A percentile compares a stretch with the other conserved stretches of the same genome.
These are phyloP conservation scores for Aaosphaeria pasadenensis DNA, from an alignment of 2,329 filamentous ascomycete species.

Conservation along the genomic window DNA sequence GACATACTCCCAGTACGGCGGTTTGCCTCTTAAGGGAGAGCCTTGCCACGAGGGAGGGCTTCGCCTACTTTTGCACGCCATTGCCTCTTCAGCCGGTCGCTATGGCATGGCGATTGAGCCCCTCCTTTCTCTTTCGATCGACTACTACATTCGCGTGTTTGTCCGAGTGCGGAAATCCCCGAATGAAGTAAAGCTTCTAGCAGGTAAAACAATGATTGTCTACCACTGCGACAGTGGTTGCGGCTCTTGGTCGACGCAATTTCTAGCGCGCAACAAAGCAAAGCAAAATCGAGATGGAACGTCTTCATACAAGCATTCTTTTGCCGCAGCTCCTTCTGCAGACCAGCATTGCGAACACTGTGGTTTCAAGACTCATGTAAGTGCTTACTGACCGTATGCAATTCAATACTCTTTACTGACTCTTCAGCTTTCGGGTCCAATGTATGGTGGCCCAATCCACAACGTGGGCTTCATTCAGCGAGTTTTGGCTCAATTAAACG, in stretches of 20 bases:
- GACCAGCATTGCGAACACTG: conserved; percentile 76
- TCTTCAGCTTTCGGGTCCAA: conserved; percentile 69
- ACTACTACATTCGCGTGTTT: conserved; percentile 91
- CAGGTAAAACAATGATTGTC: conserved; percentile 87
- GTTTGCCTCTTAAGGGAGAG: conserved; percentile 77
- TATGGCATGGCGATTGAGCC: conserved; percentile 90
- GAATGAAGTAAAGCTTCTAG: conserved; percentile 83
- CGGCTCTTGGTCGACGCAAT: conserved; percentile 85
- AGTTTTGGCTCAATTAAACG: conserved; percentile 70
- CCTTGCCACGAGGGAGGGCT: conserved; percentile 88
- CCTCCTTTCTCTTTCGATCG: conserved; percentile 86
- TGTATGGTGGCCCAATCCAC: conserved; percentile 91
- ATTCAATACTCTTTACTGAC: neutral
- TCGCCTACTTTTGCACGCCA: conserved; percentile 77
- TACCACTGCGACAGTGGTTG: conserved; percentile 91
- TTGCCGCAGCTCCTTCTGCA: conserved; percentile 67
- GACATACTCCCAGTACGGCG: conserved; percentile 89
- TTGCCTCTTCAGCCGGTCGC: conserved; percentile 75
- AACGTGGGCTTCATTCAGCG: conserved; percentile 77
- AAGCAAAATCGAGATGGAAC: conserved; percentile 65
- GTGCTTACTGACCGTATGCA: neutral
- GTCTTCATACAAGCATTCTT: conserved; percentile 72
- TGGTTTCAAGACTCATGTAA: conserved; percentile 72
- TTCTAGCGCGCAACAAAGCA: conserved; percentile 67
- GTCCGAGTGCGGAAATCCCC: conserved; percentile 77